Evolutionary conservation across 2,329 filamentous ascomycete species (phyloP).

Genomic region (Calonectria leucothoes): DNA sequence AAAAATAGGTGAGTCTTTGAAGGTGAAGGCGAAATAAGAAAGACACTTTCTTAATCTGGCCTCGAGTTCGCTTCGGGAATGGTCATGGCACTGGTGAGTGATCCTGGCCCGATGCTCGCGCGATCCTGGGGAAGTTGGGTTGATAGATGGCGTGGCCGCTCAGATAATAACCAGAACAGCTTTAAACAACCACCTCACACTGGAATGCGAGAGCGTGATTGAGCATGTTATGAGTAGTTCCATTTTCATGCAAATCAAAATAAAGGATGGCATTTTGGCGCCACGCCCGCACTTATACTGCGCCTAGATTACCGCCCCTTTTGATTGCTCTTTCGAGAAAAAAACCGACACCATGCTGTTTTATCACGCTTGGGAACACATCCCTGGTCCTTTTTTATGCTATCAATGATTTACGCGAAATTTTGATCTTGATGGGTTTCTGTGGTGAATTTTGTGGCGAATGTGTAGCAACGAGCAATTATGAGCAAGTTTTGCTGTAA

Average conservation of each 20-base stretch:
- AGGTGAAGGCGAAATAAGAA: conserved; percentile 6
- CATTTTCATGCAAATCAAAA: conserved; percentile 14
- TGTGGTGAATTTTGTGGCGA: neutral
- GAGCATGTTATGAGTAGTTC: conserved; percentile 37
- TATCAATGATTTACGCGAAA: neutral
- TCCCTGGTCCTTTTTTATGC: neutral
- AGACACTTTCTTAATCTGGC: neutral
- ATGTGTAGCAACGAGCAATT: neutral
- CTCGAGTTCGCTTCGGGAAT: conserved; percentile 17
- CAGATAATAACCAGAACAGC: conserved; percentile 34
- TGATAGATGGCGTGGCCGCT: conserved; percentile 40
- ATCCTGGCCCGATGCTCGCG: conserved; percentile 26
- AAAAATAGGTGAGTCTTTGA: conserved; percentile 8
- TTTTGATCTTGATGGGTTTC: neutral
- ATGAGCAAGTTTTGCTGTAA: conserved; percentile 20
- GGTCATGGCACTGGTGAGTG: conserved; percentile 24
- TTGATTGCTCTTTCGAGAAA: neutral
- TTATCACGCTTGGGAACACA: too few relatives aligned
- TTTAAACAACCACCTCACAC: conserved; percentile 38
- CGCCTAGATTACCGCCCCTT: neutral
- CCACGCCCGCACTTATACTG: neutral
- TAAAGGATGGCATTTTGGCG: conserved; percentile 10
- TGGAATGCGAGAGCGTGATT: conserved; percentile 42
- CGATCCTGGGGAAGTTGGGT: conserved; percentile 30
- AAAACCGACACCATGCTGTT: neutral